Evolutionary conservation across 208 protist species (phyloP), one percentile per base, ranked within the genome.

Genomic region (Sergeia podlipaevii): DNA sequence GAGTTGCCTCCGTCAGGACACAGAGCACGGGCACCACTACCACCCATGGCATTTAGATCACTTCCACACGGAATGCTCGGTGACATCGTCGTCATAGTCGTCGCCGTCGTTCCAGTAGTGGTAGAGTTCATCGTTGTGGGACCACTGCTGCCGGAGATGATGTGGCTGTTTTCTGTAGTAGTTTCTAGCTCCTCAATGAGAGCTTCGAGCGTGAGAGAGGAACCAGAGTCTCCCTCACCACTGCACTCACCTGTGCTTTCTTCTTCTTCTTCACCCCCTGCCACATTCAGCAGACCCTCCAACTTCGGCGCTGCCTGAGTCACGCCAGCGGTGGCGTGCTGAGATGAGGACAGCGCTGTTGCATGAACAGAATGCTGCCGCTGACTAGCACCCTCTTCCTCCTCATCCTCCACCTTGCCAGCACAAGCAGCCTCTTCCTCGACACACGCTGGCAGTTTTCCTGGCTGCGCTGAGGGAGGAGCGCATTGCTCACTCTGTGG

Each of bases 141-240:
- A n/a, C n/a, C n/a, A n/a, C n/a, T n/a, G n/a, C n/a, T n/a, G n/a
- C n/a, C n/a, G n/a, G n/a, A n/a, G n/a, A n/a, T n/a, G n/a, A n/a
- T n/a, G n/a, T n/a, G n/a, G n/a, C n/a, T n/a, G n/a, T n/a, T n/a
- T n/a, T n/a, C n/a, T n/a, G n/a, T n/a, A n/a, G n/a, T n/a, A n/a
- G n/a, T 45, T 32, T 77, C 70, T 8, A 77, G 51, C 10, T 20
- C 45, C 20, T 42, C 52, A 36, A 77, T 49, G 3, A 77, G 51
- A 20, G 42, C 34, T 30, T 72, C 70, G 26, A 77, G 60, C 6
- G 70, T 73, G 13, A 60, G 50, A 27, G 64, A 72, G n/a, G 18
- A 59, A 10, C 39, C 13, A 1, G 44, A 39, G n/a, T n/a, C n/a
- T n/a, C n/a, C n/a, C n/a, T n/a, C n/a, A n/a, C n/a, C n/a, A n/a